These are phyloP conservation scores for Yarrowia yakushimensis DNA, from an alignment of 805 yeast genomes.

Conservation along the genomic window DNA sequence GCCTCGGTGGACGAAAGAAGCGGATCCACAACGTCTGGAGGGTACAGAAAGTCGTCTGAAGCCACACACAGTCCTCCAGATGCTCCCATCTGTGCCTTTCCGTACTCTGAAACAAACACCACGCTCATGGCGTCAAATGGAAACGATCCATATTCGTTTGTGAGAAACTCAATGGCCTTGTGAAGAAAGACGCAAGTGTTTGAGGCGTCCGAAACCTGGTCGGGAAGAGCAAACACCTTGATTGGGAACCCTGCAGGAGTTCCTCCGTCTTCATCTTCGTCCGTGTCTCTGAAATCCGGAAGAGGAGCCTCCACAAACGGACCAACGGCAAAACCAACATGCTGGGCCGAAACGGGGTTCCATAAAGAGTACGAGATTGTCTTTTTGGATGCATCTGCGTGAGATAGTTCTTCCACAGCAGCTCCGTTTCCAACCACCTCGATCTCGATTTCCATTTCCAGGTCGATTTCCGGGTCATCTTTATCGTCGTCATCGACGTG, in stretches of 20 bases:
- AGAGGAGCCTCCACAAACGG: conserved; percentile 68
- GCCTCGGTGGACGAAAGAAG: conserved; percentile 64
- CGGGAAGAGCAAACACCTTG: conserved; percentile 61
- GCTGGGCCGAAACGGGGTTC: conserved; percentile 89
- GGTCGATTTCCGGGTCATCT: conserved; percentile 27
- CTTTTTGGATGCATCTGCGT: conserved; percentile 64
- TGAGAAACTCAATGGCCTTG: conserved; percentile 76
- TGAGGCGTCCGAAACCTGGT: conserved; percentile 50
- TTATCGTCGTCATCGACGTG: conserved; percentile 33
- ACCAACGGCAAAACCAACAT: conserved; percentile 92
- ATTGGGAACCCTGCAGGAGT: conserved; percentile 45
- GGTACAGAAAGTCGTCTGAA: conserved; percentile 61
- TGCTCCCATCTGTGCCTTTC: conserved; percentile 44
- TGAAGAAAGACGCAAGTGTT: conserved; percentile 76
- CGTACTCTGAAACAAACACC: conserved; percentile 62
- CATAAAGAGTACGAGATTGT: conserved; percentile 67
- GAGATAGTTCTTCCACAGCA: conserved; percentile 66
- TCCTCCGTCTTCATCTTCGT: conserved; percentile 39
- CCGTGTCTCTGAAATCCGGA: conserved; percentile 43
- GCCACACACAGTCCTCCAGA: conserved; percentile 73
- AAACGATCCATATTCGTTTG: conserved; percentile 86
- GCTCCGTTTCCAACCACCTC: conserved; percentile 35
- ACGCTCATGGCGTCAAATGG: conserved; percentile 82
- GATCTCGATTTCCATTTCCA: conserved; percentile 30
- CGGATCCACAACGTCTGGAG: conserved; percentile 74